Conservation (phyloP, 2,329 filamentous ascomycete species). For the Colletotrichum lindemuthianum region DNA sequence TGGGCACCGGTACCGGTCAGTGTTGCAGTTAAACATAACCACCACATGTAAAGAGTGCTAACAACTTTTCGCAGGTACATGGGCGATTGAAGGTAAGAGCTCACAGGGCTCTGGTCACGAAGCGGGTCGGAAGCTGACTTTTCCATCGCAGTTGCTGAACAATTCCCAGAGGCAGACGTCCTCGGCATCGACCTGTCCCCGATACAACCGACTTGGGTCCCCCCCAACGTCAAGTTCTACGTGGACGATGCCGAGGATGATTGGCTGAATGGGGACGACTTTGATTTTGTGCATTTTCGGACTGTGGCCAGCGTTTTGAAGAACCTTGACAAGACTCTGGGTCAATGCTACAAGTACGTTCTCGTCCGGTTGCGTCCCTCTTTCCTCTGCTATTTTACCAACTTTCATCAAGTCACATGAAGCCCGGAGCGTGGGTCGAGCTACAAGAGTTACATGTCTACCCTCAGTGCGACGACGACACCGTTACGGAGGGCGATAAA, state of each 20-base stretch:
- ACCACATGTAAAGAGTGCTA: background rate
- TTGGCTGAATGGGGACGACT: slow-evolving; percentile 63
- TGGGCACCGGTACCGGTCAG: slow-evolving; percentile 61
- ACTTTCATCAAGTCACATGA: slow-evolving; percentile 46
- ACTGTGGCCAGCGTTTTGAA: slow-evolving; percentile 59
- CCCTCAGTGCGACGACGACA: slow-evolving; percentile 55
- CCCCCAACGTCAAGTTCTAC: slow-evolving; percentile 69
- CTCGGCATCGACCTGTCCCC: slow-evolving; percentile 56
- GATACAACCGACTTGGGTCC: slow-evolving; percentile 60
- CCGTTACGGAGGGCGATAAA: slow-evolving; percentile 53
- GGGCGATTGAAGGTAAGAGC: slow-evolving; percentile 60
- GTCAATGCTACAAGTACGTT: slow-evolving; percentile 44
- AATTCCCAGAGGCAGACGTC: slow-evolving; percentile 51
- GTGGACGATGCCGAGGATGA: slow-evolving; percentile 70
- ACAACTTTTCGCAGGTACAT: slow-evolving; percentile 50
- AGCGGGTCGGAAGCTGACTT: background rate
- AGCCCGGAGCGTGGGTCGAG: slow-evolving; percentile 62
- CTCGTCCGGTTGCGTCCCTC: slow-evolving; percentile 39
- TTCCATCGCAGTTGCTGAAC: slow-evolving; percentile 56
- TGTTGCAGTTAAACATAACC: too few species aligned
- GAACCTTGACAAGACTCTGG: slow-evolving; percentile 61
- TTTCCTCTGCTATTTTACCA: slow-evolving; percentile 23
- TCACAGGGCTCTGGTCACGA: background rate
- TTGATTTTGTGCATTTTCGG: slow-evolving; percentile 66
- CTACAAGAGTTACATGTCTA: slow-evolving; percentile 57